phyloP scores from a whole-genome alignment of 129 eudicot genomes.

The Arctium minus region DNA sequence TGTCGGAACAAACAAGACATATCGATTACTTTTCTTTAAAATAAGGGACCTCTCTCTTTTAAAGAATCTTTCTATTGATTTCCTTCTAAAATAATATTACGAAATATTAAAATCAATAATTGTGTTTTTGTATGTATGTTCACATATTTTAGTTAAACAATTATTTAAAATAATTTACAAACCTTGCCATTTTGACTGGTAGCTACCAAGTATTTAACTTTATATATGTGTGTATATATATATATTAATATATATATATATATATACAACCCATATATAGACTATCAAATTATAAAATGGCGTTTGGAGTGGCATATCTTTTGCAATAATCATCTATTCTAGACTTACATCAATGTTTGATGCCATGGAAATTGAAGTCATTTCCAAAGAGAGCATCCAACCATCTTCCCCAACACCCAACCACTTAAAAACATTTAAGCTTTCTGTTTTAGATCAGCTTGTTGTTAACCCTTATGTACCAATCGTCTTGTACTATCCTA shows the following conservation, averaged over 20 bases:
- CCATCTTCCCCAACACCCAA: slow-evolving; percentile 54
- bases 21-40: background rate
- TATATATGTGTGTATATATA: no score
- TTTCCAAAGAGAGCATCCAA: slow-evolving; percentile 19
- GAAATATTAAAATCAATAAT: no score
- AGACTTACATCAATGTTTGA: background rate
- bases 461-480: slow-evolving; percentile 56
- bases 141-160: background rate
- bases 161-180: no score
- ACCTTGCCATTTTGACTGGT: background rate
- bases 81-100: background rate
- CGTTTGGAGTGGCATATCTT: background rate
- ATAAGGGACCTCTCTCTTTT: background rate
- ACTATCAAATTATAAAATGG: background rate
- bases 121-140: no score
- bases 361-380: background rate
- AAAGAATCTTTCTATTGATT: background rate
- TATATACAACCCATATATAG: no score
- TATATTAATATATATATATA: no score
- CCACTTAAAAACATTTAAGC: slow-evolving; percentile 37
- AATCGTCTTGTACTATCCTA: slow-evolving; percentile 15
- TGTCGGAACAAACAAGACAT: background rate
- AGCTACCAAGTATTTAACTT: background rate
- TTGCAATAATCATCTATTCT: background rate
- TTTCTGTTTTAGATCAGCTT: slow-evolving; percentile 47